phyloP scores from a whole-genome alignment of 106 monocot species.

The Posidonia australis region DNA sequence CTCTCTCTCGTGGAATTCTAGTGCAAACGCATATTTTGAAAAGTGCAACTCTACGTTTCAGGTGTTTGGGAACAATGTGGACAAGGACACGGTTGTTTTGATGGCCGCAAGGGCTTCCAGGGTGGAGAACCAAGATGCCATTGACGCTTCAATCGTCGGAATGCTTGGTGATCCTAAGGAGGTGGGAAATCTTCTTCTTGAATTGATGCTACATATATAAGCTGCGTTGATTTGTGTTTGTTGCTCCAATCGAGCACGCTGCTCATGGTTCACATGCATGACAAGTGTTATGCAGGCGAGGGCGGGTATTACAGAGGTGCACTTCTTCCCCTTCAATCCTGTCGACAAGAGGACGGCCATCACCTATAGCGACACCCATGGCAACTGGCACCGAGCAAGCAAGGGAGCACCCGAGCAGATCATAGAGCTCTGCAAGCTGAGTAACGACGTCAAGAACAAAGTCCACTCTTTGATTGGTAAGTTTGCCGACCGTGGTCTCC shows the following conservation, averaged over 20 bases:
- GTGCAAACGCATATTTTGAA: no score
- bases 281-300: slow-evolving; percentile 8
- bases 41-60: neutral
- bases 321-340: slow-evolving; percentile 18
- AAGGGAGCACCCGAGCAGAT: slow-evolving; percentile 21
- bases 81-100: slow-evolving; percentile 2
- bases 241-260: no score
- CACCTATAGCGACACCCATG: slow-evolving; percentile 11
- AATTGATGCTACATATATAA: no score
- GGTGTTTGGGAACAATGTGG: slow-evolving; percentile 20
- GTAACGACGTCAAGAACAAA: slow-evolving; percentile 17
- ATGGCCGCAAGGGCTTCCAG: slow-evolving; percentile 17
- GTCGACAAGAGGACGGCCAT: slow-evolving; percentile 20
- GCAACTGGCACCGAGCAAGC: slow-evolving; percentile 16
- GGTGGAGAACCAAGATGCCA: slow-evolving; percentile 15
- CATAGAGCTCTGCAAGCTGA: slow-evolving; percentile 41
- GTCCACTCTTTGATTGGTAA: slow-evolving; percentile 42
- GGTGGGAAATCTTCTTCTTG: no score
- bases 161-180: slow-evolving; percentile 16
- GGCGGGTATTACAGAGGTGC: slow-evolving; percentile 9
- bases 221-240: no score
- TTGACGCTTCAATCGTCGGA: slow-evolving; percentile 9
- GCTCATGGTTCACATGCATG: neutral
- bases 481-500: slow-evolving; percentile 54
- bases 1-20: no score